phyloP scores from a whole-genome alignment of 106 monocot species.

The Dendrobium catenatum region DNA sequence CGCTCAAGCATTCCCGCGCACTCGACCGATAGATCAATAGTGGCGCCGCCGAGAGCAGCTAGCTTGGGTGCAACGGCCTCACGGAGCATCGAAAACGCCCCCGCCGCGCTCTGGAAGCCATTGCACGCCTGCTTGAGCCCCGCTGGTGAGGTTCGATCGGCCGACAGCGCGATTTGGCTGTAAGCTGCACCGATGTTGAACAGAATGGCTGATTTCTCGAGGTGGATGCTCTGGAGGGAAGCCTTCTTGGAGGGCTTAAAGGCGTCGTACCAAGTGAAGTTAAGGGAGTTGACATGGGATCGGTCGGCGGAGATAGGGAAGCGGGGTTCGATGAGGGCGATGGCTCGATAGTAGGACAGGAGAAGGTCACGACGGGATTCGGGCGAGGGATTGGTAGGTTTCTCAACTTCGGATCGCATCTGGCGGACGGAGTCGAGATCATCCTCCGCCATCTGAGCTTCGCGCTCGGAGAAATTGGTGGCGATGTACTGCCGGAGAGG shows the following conservation, averaged over 20 bases:
- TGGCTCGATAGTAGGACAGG: constrained; percentile 50
- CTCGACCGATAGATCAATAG: constrained; percentile 54
- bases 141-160: constrained; percentile 24
- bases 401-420: constrained; percentile 41
- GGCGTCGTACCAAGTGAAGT: constrained; percentile 90
- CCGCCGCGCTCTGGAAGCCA: constrained; percentile 57
- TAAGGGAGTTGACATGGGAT: constrained; percentile 30
- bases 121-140: constrained; percentile 62
- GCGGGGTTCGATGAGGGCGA: constrained; percentile 52
- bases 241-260: constrained; percentile 61
- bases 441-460: constrained; percentile 45
- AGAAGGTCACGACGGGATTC: constrained; percentile 56
- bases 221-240: constrained; percentile 39
- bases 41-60: constrained; percentile 12
- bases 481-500: constrained; percentile 50
- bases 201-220: constrained; percentile 69
- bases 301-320: constrained; percentile 46
- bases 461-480: constrained; percentile 62
- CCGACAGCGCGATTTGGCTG: constrained; percentile 61
- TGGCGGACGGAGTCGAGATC: constrained; percentile 49
- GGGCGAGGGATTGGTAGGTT: constrained; percentile 17
- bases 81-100: constrained; percentile 40
- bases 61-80: constrained; percentile 20
- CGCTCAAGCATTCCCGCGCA: constrained; percentile 75
- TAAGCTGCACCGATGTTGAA: constrained; percentile 74